These are phyloP conservation scores for Tulasnella sp. DNA, from an alignment of 768 basidiomycete genomes.

Conservation along the genomic window DNA sequence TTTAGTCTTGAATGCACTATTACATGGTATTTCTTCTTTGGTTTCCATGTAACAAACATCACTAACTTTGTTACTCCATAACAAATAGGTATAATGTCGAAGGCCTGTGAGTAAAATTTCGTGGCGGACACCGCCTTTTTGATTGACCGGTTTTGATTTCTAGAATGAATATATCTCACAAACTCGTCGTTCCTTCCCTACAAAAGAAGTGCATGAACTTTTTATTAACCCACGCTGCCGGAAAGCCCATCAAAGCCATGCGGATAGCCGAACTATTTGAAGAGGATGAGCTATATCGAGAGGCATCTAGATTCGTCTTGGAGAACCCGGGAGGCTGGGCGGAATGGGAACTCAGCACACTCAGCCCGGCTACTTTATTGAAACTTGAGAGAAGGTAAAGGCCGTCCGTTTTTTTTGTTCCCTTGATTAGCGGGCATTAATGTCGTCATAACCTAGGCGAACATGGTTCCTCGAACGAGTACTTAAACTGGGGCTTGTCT, in stretches of 20 bases:
- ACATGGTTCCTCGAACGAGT: conserved; percentile 95
- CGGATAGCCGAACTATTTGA: conserved; percentile 82
- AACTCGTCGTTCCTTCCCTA: conserved; percentile 70
- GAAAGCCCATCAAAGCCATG: conserved; percentile 85
- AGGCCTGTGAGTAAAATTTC: conserved; percentile 40
- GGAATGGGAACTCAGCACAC: conserved; percentile 58
- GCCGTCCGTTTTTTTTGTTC: neutral
- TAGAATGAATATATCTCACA: conserved; percentile 74
- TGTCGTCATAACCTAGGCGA: conserved; percentile 38
- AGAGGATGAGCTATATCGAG: conserved; percentile 80
- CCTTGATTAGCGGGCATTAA: neutral
- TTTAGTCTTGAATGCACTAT: conserved; percentile 76
- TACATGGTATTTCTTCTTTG: conserved; percentile 42
- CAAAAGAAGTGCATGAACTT: conserved; percentile 76
- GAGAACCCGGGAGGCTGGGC: conserved; percentile 74
- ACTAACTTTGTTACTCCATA: neutral
- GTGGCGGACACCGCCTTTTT: neutral
- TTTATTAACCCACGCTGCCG: conserved; percentile 83
- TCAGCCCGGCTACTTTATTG: conserved; percentile 68
- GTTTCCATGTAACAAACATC: neutral
- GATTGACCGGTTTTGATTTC: neutral
- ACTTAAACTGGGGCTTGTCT: conserved; percentile 74
- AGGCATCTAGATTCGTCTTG: conserved; percentile 81
- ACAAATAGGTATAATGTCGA: conserved; percentile 60
- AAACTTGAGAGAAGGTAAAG: conserved; percentile 74